These are phyloP conservation scores for Trametes gibbosa DNA, from an alignment of 768 basidiomycete species.

Conservation along the genomic window DNA sequence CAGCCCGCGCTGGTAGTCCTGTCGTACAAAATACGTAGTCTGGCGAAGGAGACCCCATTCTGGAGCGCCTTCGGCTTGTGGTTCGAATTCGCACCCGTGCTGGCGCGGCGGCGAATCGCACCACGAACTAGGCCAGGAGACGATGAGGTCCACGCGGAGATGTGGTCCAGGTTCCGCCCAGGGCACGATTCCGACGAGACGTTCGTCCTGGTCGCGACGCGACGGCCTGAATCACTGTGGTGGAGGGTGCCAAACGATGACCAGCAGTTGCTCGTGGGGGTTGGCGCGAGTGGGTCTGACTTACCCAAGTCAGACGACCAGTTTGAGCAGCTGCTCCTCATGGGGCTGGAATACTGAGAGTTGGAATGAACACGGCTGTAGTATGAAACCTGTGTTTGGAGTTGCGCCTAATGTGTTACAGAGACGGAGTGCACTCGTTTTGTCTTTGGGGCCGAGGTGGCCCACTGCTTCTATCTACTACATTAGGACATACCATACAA, in stretches of 20 bases:
- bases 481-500: no score
- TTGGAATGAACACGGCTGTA: background rate
- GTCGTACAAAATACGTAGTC: conserved; percentile 75
- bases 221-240: conserved; percentile 53
- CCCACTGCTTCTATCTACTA: no score
- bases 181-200: conserved; percentile 28
- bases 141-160: background rate
- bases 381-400: no score
- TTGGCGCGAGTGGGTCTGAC: conserved; percentile 46
- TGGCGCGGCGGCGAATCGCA: conserved; percentile 7
- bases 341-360: conserved; percentile 28
- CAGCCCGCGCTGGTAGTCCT: conserved; percentile 48
- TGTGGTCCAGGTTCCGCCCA: conserved; percentile 25
- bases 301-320: conserved; percentile 58
- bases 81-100: conserved; percentile 63
- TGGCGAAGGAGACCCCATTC: conserved; percentile 69
- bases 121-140: no score
- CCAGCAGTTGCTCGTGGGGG: conserved; percentile 53
- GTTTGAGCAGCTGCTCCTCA: conserved; percentile 64
- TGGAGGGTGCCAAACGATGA: conserved; percentile 58
- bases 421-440: no score
- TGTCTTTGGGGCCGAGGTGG: no score
- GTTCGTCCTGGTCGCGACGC: conserved; percentile 61
- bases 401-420: no score
- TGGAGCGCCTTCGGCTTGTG: conserved; percentile 81